Conservation (phyloP, 257 asterid genomes). For the Plectranthus barbatus region DNA sequence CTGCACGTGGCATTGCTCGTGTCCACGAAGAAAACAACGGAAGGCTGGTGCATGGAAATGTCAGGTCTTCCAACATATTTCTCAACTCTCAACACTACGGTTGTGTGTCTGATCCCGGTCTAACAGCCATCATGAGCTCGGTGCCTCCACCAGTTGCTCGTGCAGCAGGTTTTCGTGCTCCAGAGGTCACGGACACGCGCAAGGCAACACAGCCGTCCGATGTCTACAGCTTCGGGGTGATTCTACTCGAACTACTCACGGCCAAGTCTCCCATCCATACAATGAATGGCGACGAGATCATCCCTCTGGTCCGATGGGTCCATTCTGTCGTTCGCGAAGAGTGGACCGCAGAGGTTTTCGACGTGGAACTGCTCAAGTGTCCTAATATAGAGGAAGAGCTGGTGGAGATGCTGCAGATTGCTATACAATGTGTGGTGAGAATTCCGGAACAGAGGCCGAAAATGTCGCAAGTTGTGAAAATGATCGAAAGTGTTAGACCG, state of each 20-base stretch:
- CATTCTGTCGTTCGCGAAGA: conserved; percentile 84
- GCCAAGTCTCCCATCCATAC: conserved; percentile 67
- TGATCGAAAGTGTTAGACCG: conserved; percentile 41
- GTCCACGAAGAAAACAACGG: conserved; percentile 58
- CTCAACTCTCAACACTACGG: conserved; percentile 57
- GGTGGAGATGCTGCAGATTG: conserved; percentile 73
- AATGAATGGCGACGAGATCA: conserved; percentile 49
- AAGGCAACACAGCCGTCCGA: too few species aligned
- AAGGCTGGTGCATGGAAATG: conserved; percentile 65
- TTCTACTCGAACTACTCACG: too few species aligned
- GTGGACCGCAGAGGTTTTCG: conserved; percentile 91
- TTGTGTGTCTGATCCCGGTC: conserved; percentile 68
- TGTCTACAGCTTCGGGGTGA: too few species aligned
- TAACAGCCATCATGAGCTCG: conserved; percentile 53
- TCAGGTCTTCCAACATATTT: conserved; percentile 68
- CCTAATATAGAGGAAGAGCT: conserved; percentile 72
- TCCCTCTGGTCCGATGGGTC: conserved; percentile 74
- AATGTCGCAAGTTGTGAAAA: conserved; percentile 47
- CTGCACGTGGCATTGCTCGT: conserved; percentile 67
- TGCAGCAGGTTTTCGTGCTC: conserved; percentile 73
- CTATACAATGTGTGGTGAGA: conserved; percentile 62
- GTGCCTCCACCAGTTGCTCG: conserved; percentile 62
- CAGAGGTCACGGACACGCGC: conserved; percentile 66
- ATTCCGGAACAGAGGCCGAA: conserved; percentile 63
- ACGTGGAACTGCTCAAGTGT: conserved; percentile 51